Evolutionary conservation across 768 basidiomycete genomes (phyloP).

Genomic region (Leccinum fibrillosum): DNA sequence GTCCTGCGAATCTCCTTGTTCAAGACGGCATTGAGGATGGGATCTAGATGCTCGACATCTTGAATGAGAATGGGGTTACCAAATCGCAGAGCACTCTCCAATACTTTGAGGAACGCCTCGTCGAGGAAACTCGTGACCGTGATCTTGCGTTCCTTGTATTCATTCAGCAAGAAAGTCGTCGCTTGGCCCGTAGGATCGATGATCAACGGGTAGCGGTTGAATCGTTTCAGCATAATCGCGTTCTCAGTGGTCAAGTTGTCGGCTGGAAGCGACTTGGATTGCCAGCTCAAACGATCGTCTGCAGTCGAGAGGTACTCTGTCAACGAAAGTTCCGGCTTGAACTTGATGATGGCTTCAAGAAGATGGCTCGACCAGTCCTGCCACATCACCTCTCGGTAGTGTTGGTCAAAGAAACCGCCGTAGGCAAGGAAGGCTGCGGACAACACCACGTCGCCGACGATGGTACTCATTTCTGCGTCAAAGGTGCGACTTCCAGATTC

Average conservation of each 20-base stretch:
- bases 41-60: constrained; percentile 96
- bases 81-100: constrained; percentile 98
- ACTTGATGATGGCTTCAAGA: constrained; percentile 83
- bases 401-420: constrained; percentile 97
- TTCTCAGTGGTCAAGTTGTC: constrained; percentile 97
- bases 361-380: constrained; percentile 92
- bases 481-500: constrained; percentile 93
- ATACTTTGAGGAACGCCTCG: constrained; percentile 96
- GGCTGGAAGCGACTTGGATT: constrained; percentile 91
- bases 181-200: constrained; percentile 99
- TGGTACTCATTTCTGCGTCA: constrained; percentile 97
- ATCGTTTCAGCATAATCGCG: constrained; percentile 99
- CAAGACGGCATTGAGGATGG: constrained; percentile 94
- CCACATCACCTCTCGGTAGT: constrained; percentile 97
- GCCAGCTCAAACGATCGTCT: constrained; percentile 94
- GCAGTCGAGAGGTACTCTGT: constrained; percentile 96
- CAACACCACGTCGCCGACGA: constrained; percentile 93
- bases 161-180: constrained; percentile 88
- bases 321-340: constrained; percentile 88
- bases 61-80: constrained; percentile 97
- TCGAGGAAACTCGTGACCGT: constrained; percentile 98
- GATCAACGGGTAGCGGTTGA: constrained; percentile 95
- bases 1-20: constrained; percentile 96
- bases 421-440: constrained; percentile 97
- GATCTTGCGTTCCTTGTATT: constrained; percentile 95